Conservation (phyloP, 1,139 yeast genomes). For the Tardiomyces blankii region DNA sequence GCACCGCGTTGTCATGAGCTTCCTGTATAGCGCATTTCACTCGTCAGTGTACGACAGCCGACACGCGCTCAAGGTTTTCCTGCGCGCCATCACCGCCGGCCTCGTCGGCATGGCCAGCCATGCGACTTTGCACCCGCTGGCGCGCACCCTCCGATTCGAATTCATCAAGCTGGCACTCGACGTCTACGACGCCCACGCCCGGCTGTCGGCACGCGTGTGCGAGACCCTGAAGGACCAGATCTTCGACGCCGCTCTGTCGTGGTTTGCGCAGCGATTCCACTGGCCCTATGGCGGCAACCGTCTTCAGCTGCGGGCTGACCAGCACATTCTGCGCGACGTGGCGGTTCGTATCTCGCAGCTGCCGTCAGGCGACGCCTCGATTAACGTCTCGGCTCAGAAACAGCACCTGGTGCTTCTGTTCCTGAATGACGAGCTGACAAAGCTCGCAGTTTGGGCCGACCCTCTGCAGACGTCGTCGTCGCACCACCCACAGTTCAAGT, state of each 20-base stretch:
- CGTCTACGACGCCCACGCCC: constrained; percentile 44
- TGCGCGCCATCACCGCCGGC: constrained; percentile 49
- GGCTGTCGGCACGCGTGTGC: constrained; percentile 16
- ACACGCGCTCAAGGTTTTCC: constrained; percentile 59
- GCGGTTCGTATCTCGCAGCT: constrained; percentile 4
- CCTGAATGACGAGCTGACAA: constrained; percentile 64
- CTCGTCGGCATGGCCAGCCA: constrained; percentile 33
- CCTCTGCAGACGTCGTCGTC: constrained; percentile 44
- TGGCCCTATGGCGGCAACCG: constrained; percentile 84
- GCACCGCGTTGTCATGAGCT: constrained; percentile 55
- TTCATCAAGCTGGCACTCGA: constrained; percentile 58
- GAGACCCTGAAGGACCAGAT: constrained; percentile 40
- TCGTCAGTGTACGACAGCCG: constrained; percentile 68
- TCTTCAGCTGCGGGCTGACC: constrained; percentile 61
- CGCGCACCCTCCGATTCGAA: constrained; percentile 68
- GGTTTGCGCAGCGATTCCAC: constrained; percentile 58
- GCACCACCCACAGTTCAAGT: constrained; percentile 2
- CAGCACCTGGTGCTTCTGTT: constrained; percentile 46
- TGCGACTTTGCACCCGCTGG: constrained; percentile 79
- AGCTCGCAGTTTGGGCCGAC: constrained; percentile 67
- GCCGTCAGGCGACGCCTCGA: neutral
- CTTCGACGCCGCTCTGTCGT: constrained; percentile 57
- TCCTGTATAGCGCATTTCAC: constrained; percentile 73
- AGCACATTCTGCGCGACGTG: constrained; percentile 34
- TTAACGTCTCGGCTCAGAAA: constrained; percentile 24